These are phyloP conservation scores for Chytriomyces confervae DNA, from an alignment of 192 early-diverging fungal species.

Conservation along the genomic window DNA sequence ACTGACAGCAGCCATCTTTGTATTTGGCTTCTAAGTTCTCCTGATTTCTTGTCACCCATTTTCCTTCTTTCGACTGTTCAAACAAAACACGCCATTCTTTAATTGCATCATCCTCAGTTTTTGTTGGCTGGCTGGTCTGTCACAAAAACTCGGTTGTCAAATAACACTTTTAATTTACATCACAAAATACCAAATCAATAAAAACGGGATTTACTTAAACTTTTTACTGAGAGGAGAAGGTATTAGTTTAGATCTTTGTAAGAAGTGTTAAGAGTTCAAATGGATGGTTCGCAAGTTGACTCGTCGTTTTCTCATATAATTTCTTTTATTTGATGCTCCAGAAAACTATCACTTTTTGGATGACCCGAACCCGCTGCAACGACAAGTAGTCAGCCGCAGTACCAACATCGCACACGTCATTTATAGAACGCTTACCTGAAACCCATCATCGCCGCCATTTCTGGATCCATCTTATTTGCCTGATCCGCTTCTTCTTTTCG, in stretches of 20 bases:
- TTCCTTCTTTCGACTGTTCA: neutral
- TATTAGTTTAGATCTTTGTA: neutral
- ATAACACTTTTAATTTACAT: neutral
- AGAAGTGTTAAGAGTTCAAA: neutral
- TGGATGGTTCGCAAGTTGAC: neutral
- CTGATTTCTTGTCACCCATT: neutral
- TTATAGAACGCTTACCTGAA: conserved; percentile 19
- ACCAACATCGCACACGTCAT: too few species aligned
- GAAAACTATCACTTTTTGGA: conserved; percentile 22
- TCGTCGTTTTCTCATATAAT: neutral
- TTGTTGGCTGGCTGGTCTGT: too few species aligned
- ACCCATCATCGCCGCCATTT: conserved; percentile 83
- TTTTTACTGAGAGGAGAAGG: neutral
- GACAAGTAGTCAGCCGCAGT: too few species aligned
- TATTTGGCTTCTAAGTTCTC: neutral
- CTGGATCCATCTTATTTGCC: conserved; percentile 54
- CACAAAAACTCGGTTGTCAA: too few species aligned
- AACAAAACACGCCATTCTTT: too few species aligned
- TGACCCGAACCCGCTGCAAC: conserved; percentile 28
- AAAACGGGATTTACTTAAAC: neutral
- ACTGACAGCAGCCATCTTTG: neutral
- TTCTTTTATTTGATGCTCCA: neutral
- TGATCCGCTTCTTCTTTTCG: conserved; percentile 44
- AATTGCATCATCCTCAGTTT: too few species aligned
- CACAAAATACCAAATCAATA: neutral